Conservation (phyloP, 2,329 filamentous ascomycete species). For the Ascochyta viciae-villosae region DNA sequence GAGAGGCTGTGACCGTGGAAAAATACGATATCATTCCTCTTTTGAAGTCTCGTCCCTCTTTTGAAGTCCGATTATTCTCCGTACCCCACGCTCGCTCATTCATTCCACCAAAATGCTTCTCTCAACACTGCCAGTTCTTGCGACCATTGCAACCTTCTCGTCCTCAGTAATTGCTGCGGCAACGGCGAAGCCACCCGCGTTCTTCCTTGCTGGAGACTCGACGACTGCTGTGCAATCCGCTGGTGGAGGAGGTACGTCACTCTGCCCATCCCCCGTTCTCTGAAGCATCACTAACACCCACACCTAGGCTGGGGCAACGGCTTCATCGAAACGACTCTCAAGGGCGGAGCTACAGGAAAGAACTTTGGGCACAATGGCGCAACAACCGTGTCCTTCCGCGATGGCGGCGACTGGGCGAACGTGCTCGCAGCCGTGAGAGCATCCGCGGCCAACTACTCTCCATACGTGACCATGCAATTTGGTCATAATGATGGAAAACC, state of each 20-base stretch:
- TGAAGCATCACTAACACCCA: conserved; percentile 3
- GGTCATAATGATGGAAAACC: conserved; percentile 67
- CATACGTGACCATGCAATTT: conserved; percentile 65
- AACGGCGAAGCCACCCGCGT: conserved; percentile 28
- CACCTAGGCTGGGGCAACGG: conserved; percentile 62
- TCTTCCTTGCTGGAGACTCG: conserved; percentile 47
- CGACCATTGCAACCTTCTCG: conserved; percentile 5
- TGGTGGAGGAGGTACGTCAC: conserved; percentile 26
- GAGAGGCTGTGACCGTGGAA: background rate
- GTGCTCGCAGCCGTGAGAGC: conserved; percentile 53
- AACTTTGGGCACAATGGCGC: conserved; percentile 62
- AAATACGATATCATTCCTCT: background rate
- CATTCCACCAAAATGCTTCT: conserved; percentile 7
- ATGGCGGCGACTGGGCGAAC: conserved; percentile 60
- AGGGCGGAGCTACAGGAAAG: conserved; percentile 56
- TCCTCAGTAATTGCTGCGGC: conserved; percentile 7
- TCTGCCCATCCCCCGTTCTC: background rate
- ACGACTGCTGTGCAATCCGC: conserved; percentile 42
- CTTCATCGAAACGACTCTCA: conserved; percentile 58
- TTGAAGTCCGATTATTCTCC: background rate
- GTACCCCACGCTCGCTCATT: background rate
- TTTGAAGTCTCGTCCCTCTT: background rate
- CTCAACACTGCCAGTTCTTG: conserved; percentile 8
- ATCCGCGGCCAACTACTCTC: conserved; percentile 47
- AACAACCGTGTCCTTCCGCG: conserved; percentile 63